phyloP scores from a whole-genome alignment of 495 filamentous ascomycete genomes.

The Aeminium ludgeri region DNA sequence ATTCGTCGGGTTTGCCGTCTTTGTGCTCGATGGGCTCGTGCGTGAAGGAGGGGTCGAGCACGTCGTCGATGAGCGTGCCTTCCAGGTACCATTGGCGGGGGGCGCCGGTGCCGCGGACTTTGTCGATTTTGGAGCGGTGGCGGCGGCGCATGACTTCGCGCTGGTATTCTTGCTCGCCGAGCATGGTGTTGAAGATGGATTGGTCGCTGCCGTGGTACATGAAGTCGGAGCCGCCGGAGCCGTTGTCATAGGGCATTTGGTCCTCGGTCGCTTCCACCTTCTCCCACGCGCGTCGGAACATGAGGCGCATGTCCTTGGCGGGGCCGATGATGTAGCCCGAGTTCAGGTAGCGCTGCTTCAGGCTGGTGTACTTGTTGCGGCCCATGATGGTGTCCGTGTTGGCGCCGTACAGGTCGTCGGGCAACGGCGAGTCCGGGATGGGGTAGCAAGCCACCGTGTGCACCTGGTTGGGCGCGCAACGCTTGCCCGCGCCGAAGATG shows the following conservation, averaged over 20 bases:
- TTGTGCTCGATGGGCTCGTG: conserved; percentile 5
- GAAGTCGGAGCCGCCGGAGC: conserved; percentile 4
- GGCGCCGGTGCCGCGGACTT: conserved; percentile 29
- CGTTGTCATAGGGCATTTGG: conserved; percentile 4
- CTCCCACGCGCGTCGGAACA: conserved; percentile 7
- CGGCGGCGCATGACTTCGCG: conserved; percentile 27
- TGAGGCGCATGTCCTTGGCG: conserved; percentile 8
- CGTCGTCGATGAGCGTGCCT: conserved; percentile 1
- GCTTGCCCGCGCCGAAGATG: conserved; percentile 32
- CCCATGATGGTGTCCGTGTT: conserved; percentile 27
- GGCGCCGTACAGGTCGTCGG: conserved; percentile 37
- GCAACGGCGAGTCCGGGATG: conserved; percentile 38
- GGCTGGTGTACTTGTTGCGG: not conserved
- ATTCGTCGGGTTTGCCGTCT: conserved; percentile 24
- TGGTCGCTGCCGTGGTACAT: conserved; percentile 26
- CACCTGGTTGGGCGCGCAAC: conserved; percentile 31
- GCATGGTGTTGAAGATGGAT: conserved; percentile 38
- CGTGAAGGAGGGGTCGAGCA: conserved; percentile 1
- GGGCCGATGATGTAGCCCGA: conserved; percentile 4
- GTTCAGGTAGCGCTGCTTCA: conserved; percentile 7
- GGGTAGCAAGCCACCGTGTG: conserved; percentile 36
- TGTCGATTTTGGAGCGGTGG: not conserved
- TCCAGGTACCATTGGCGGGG: not conserved
- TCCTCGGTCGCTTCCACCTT: conserved; percentile 3
- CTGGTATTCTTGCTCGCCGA: conserved; percentile 41